These are phyloP conservation scores for Pascua guehoae DNA, from an alignment of 1,284 basidiomycete species.

Conservation along the genomic window DNA sequence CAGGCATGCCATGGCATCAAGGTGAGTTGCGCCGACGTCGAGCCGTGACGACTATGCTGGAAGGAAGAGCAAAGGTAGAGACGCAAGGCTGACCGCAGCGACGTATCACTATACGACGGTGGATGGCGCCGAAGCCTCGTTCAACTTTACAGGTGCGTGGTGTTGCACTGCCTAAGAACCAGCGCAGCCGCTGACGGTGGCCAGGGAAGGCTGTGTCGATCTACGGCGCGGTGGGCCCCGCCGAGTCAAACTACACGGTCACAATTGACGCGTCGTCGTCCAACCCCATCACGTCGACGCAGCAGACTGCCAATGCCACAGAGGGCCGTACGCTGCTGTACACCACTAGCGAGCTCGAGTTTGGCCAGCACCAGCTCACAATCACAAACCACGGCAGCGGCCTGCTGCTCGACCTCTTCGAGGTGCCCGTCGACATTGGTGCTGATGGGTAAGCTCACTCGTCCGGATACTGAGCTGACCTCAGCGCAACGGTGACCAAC, in stretches of 20 bases:
- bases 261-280: conserved; percentile 30
- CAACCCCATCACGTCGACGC: conserved; percentile 17
- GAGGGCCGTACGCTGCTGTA: conserved; percentile 32
- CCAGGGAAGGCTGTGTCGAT: conserved; percentile 28
- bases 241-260: conserved; percentile 31
- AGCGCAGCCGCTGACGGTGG: neutral
- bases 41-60: neutral
- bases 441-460: conserved; percentile 31
- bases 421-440: conserved; percentile 30
- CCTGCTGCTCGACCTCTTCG: conserved; percentile 39
- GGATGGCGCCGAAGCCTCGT: conserved; percentile 24
- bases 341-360: conserved; percentile 17
- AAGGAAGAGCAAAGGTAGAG: neutral
- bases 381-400: conserved; percentile 34
- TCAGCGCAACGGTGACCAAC: conserved; percentile 39
- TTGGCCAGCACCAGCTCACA: conserved; percentile 26
- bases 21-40: conserved; percentile 22
- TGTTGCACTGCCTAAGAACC: neutral
- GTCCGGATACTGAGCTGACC: neutral
- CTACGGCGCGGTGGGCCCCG: conserved; percentile 30
- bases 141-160: conserved; percentile 38
- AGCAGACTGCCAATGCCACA: conserved; percentile 15
- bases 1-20: conserved; percentile 43
- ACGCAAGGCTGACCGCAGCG: conserved; percentile 21
- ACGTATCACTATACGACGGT: conserved; percentile 44